These are phyloP conservation scores for Podospora australis DNA, from an alignment of 495 filamentous ascomycete species.

Conservation along the genomic window DNA sequence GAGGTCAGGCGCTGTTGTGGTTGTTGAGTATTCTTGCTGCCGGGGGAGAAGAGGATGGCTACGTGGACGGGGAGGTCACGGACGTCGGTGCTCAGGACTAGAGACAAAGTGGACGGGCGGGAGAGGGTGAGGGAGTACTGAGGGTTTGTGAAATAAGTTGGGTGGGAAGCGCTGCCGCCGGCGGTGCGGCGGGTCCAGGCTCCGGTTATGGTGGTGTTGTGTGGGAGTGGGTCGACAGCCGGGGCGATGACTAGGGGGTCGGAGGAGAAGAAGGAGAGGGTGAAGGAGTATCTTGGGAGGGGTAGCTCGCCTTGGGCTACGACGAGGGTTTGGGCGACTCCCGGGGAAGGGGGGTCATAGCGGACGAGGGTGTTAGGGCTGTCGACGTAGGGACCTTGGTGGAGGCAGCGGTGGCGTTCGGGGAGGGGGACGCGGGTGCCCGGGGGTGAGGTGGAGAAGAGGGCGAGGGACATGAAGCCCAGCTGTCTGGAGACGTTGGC, in stretches of 20 bases:
- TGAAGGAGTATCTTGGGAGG: constrained; percentile 65
- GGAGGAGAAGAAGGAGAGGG: constrained; percentile 71
- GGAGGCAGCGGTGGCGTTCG: constrained; percentile 50
- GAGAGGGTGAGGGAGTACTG: constrained; percentile 66
- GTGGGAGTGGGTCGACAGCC: constrained; percentile 52
- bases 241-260: constrained; percentile 50
- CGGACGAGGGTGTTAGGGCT: constrained; percentile 85
- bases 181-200: constrained; percentile 73
- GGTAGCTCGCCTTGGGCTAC: constrained; percentile 72
- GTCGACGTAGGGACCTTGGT: constrained; percentile 80
- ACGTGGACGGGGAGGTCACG: constrained; percentile 68
- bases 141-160: constrained; percentile 74
- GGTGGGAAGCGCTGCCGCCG: constrained; percentile 72
- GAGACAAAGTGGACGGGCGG: constrained; percentile 50
- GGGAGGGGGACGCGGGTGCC: constrained; percentile 68
- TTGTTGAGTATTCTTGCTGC: no score
- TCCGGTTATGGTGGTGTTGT: constrained; percentile 47
- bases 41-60: constrained; percentile 65
- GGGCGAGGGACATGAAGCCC: constrained; percentile 82
- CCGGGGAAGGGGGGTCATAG: constrained; percentile 55
- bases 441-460: constrained; percentile 54
- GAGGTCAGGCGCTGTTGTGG: constrained; percentile 49
- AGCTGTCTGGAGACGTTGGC: constrained; percentile 39
- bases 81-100: constrained; percentile 61
- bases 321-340: constrained; percentile 65